Conservation (phyloP, 2,329 filamentous ascomycete genomes). For the Sarocladiaceae sp. region DNA sequence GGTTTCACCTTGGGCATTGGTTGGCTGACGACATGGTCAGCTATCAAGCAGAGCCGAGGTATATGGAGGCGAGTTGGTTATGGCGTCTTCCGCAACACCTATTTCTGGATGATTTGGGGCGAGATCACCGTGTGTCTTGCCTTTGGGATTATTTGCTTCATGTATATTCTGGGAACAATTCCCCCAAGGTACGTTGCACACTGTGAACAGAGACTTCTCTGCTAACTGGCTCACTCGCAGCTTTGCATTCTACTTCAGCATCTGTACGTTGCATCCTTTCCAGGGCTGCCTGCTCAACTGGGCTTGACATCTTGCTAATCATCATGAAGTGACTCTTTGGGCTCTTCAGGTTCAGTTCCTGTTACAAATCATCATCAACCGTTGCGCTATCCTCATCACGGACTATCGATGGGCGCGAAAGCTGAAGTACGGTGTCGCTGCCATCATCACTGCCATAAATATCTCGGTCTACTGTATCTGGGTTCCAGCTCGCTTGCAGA, state of each 20-base stretch:
- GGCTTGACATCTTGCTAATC: constrained; percentile 14
- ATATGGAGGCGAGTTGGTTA: constrained; percentile 25
- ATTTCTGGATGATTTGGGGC: constrained; percentile 42
- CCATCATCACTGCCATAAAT: constrained; percentile 37
- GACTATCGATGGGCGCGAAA: constrained; percentile 26
- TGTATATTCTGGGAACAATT: constrained; percentile 18
- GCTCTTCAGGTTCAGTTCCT: constrained; percentile 34
- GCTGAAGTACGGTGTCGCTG: constrained; percentile 37
- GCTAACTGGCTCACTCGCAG: constrained; percentile 13
- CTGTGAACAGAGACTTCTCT: no score
- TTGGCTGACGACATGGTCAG: constrained; percentile 31
- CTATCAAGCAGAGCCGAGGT: constrained; percentile 27
- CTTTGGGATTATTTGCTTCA: constrained; percentile 31
- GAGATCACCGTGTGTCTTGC: constrained; percentile 35
- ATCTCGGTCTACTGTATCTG: constrained; percentile 44
- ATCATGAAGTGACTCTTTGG: constrained; percentile 24
- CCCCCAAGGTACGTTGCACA: constrained; percentile 17
- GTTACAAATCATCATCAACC: constrained; percentile 47
- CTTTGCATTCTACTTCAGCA: constrained; percentile 22
- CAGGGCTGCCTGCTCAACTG: constrained; percentile 16
- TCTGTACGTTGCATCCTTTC: constrained; percentile 15
- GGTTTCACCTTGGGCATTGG: constrained; percentile 36
- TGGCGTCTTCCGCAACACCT: constrained; percentile 29
- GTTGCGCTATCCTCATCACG: constrained; percentile 38
- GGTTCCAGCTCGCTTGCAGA: constrained; percentile 40